phyloP scores from a whole-genome alignment of 2,329 filamentous ascomycete species.

The Calonectria pteridis region DNA sequence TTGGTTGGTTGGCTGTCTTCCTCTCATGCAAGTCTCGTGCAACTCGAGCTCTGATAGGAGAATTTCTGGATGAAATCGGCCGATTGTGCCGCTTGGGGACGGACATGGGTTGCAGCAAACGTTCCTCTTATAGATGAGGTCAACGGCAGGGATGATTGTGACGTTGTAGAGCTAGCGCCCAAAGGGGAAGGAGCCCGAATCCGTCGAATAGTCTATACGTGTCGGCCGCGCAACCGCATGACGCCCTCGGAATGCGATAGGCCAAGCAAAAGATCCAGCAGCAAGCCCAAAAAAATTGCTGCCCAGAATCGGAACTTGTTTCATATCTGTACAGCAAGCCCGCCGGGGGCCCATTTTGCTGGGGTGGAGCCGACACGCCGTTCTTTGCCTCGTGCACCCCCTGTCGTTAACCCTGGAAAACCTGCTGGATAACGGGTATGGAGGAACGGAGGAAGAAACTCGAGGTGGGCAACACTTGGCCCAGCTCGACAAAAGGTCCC shows the following conservation, averaged over 20 bases:
- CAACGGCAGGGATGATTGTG: constrained; percentile 16
- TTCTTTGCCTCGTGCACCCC: neutral
- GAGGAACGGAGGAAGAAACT: neutral
- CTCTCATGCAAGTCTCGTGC: neutral
- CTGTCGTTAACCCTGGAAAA: neutral
- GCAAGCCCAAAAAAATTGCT: too few species aligned
- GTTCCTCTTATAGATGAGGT: constrained; percentile 6
- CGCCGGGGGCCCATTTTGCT: neutral
- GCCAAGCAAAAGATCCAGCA: neutral
- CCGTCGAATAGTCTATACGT: neutral
- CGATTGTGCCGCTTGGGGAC: neutral
- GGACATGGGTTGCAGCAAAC: neutral
- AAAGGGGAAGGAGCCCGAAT: constrained; percentile 12
- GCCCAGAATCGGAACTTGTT: neutral
- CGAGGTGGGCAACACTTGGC: neutral
- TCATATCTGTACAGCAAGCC: neutral
- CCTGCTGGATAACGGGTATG: neutral
- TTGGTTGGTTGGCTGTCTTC: neutral
- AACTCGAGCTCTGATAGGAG: neutral
- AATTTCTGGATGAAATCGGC: neutral
- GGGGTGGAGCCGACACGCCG: too few species aligned
- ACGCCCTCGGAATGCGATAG: neutral
- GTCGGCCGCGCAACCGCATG: neutral
- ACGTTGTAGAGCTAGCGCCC: constrained; percentile 14
- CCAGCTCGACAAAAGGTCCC: neutral